Percentiles rank a stretch among this genome's conserved stretches.
phyloP scores from a whole-genome alignment of 2,329 filamentous ascomycete species.

The Fusarium nelsonii region DNA sequence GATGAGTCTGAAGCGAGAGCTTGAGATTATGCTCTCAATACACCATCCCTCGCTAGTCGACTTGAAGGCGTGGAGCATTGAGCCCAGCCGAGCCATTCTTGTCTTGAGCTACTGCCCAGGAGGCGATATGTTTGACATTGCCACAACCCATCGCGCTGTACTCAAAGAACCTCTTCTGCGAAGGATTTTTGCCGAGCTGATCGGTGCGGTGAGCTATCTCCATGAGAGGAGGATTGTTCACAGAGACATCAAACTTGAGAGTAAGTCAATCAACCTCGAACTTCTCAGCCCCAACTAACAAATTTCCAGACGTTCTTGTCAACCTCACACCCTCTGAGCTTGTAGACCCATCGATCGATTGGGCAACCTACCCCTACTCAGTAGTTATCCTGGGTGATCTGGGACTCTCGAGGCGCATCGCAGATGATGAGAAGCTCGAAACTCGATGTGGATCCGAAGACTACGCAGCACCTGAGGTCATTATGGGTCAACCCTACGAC shows the following conservation, averaged over 20 bases:
- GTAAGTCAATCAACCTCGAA: conserved; percentile 63
- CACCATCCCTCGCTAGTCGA: conserved; percentile 91
- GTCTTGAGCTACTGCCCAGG: conserved; percentile 93
- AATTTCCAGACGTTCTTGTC: conserved; percentile 81
- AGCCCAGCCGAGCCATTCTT: conserved; percentile 83
- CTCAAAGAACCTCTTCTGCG: conserved; percentile 78
- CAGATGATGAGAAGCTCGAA: conserved; percentile 87
- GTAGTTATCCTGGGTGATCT: conserved; percentile 92
- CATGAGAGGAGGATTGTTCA: conserved; percentile 91
- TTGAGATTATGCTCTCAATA: conserved; percentile 91
- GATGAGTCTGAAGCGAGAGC: conserved; percentile 91
- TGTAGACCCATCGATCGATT: conserved; percentile 72
- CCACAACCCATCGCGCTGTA: conserved; percentile 76
- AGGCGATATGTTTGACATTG: conserved; percentile 94
- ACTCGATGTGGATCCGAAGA: conserved; percentile 97
- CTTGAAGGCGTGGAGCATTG: conserved; percentile 90
- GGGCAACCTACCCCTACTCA: conserved; percentile 81
- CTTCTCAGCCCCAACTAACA: conserved; percentile 10
- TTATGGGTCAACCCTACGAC: conserved; percentile 95
- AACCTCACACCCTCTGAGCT: conserved; percentile 80
- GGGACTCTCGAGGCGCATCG: conserved; percentile 86
- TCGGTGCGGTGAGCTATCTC: conserved; percentile 86
- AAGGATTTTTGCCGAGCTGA: conserved; percentile 89
- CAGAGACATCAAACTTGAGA: conserved; percentile 96
- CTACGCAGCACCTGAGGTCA: conserved; percentile 95